Evolutionary conservation across 1,284 basidiomycete species (phyloP).

Genomic region (Boletus subluridellus): DNA sequence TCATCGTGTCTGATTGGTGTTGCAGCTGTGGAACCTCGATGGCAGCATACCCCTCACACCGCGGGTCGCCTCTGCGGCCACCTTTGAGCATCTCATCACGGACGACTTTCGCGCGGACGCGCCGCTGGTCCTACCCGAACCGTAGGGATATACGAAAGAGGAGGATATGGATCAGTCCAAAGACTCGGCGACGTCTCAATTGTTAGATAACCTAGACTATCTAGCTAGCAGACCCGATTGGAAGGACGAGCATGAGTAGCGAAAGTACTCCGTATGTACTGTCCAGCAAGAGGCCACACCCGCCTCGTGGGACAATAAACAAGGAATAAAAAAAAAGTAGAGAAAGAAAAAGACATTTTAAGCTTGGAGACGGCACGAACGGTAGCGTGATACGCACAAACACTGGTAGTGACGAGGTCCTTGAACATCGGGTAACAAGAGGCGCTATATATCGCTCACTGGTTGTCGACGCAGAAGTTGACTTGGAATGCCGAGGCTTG

Average conservation of each 20-base stretch:
- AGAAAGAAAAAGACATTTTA: no score
- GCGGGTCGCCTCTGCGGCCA: constrained; percentile 22
- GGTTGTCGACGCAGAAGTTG: no score
- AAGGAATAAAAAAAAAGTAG: no score
- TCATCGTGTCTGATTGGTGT: not conserved
- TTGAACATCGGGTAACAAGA: no score
- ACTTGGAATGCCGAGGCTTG: not conserved
- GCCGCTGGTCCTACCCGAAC: constrained; percentile 13
- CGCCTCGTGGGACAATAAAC: no score
- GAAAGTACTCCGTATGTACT: not conserved
- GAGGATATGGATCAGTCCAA: not conserved
- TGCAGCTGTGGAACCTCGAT: constrained; percentile 28
- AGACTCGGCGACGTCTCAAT: not conserved
- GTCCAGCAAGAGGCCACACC: no score
- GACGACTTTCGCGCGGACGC: constrained; percentile 21
- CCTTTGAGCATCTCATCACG: constrained; percentile 25
- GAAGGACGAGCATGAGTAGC: not conserved
- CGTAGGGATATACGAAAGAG: constrained; percentile 19
- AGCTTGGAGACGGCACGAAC: no score
- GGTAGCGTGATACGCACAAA: no score
- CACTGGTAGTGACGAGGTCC: no score
- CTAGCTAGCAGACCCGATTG: not conserved
- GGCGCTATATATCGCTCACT: no score
- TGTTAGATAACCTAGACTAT: constrained; percentile 9
- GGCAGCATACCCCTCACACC: constrained; percentile 24